Evolutionary conservation across 371 early-diverging fungal species (phyloP), one percentile per base, ranked within the genome.

Genomic region (Batrachochytrium dendrobatidis): DNA sequence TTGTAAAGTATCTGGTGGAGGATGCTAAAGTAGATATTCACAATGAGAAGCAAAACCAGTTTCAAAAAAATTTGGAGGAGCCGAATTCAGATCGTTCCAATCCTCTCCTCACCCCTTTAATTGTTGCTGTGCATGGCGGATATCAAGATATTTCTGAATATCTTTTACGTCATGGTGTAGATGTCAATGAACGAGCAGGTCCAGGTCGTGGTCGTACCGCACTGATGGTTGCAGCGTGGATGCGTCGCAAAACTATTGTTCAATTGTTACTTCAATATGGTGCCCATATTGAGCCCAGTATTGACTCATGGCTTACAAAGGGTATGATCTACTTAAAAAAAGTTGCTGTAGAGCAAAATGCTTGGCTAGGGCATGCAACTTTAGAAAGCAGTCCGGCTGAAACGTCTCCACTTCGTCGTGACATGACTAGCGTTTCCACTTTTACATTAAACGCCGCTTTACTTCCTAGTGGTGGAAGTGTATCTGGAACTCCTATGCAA

Each of bases 101-200:
- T 7, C 3, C 12, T 22, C 26, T 32, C 22, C 30, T 61, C 31
- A 64, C 71, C 5, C 74, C 77, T 7, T 65, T 76, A 12, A 48
- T 70, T 0, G 63, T 68, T 8, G 72, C 74, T 17, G 20, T 48
- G 25, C 59, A 39, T 30, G 24, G 10, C 4, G 89, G 87, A 35
- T 84, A 81, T 55, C 60, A 63, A 10, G 74, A 83, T 26, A 64
- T 90, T 26, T 79, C 84, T 2, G 73, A 83, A 32, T 87, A 79
- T 59, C 73, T 92, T 35, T 54, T 92, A 0, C 68, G 74, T 12
- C 69, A 81, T 30, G 81, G 79, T 15, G 82, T 83, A 0, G 64
- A 71, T 32, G 69, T 84, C 17, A 74, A 86, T 44, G 29, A 25
- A 4, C 20, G 62, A 2, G 32, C 60, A 17, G 72, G 70, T 1